Evolutionary conservation across 345 rosid genomes (phyloP).

Genomic region (Pistacia integerrima): DNA sequence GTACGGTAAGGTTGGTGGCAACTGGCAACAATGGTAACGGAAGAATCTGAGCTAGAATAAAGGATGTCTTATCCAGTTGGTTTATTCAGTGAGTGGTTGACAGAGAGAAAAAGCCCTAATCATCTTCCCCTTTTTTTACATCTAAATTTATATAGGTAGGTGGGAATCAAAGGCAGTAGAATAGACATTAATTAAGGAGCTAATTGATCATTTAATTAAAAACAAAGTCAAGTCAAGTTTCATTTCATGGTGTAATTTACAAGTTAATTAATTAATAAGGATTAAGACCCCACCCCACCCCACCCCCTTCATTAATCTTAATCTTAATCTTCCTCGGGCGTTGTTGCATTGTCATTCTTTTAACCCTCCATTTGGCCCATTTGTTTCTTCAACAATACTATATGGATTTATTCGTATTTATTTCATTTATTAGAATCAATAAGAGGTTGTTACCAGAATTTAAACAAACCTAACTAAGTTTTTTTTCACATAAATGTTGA

Average conservation of each 20-base stretch:
- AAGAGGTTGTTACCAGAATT: too few species aligned
- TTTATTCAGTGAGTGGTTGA: constrained; percentile 18
- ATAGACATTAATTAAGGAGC: not conserved
- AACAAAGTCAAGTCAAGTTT: not conserved
- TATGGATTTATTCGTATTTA: too few species aligned
- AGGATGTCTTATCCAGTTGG: constrained; percentile 1
- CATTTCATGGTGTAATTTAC: constrained; percentile 26
- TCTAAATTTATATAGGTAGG: not conserved
- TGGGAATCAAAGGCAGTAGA: not conserved
- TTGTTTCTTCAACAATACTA: not conserved
- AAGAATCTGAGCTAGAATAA: constrained; percentile 23
- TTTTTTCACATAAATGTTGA: too few species aligned
- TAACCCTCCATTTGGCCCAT: too few species aligned
- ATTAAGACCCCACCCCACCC: constrained; percentile 14
- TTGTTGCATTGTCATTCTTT: too few species aligned
- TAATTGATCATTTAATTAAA: not conserved
- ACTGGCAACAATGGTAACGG: constrained; percentile 19
- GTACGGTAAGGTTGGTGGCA: constrained; percentile 19
- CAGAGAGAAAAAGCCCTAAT: not conserved
- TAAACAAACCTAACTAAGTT: too few species aligned
- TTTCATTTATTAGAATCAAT: not conserved
- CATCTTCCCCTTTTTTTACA: not conserved
- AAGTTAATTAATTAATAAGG: not conserved
- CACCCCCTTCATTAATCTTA: not conserved
- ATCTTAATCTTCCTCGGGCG: not conserved